Evolutionary conservation across 2,329 filamentous ascomycete genomes (phyloP), one percentile per base, ranked within the genome.

Genomic region (Epicoccum sorghinum): DNA sequence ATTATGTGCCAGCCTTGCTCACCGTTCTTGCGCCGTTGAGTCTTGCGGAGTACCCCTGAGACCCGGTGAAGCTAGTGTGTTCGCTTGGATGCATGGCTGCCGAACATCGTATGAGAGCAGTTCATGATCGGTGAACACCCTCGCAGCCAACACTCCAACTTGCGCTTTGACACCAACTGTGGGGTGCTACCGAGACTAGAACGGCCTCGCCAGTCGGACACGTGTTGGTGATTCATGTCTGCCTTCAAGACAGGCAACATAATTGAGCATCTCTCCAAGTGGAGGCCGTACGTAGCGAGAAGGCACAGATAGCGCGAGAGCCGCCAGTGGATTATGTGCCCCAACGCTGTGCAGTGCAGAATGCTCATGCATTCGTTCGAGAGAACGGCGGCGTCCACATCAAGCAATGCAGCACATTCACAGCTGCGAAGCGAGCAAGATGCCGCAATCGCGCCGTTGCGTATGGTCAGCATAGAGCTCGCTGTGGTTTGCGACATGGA

Each of bases 121-220:
- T 55, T 50, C 52, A 37, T 47, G 52, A 55, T 55, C 52, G 52
- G 52, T 55, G 46, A 50, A 47, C 30, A 33, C 13, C 46, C 36
- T 55, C 32, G 46, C 41, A 37, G 24, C 35, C 40, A 54, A 32
- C 39, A 23, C 14, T 29, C 41, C 36, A 32, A 46, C 24, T 40
- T 32, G 36, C 23, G 46, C 36, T 24, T 41, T 37, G 37, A 46
- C 32, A 36, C 46, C 36, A 50, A 22, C 18, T 30, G 41, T 55
- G 46, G 52, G 32, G 25, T 42, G 25, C 35, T 24, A 30, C 24
- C 9, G 35, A 41, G 46, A 42, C 39, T 32, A 32, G 30, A 25
- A 41, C 46, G 41, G 45, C 30, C 46, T 55, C 41, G 44, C 30
- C 40, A 40, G 45, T 33, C 40, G 14, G 24, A 55, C 46, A 55